These are phyloP conservation scores for Fusarium lyarnte DNA, from an alignment of 2,329 filamentous ascomycete genomes.

Conservation along the genomic window DNA sequence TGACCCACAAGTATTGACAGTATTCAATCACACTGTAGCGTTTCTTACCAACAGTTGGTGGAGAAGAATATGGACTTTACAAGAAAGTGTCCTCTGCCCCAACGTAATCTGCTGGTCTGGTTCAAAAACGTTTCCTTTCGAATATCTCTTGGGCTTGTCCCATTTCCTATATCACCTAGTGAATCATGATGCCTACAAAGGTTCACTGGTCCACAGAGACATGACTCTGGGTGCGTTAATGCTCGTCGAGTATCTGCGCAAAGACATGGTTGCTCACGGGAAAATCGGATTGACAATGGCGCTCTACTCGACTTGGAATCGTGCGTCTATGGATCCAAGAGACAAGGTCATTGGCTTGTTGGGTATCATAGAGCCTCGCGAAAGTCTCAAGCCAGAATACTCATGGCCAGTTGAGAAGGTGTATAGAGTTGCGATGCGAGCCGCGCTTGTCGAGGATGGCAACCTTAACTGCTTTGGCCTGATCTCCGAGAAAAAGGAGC, in stretches of 20 bases:
- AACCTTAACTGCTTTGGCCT: conserved; percentile 4
- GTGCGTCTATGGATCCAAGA: not conserved
- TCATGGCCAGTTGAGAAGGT: conserved; percentile 13
- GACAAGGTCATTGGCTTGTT: conserved; percentile 4
- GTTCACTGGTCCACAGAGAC: not conserved
- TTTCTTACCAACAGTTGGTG: conserved; percentile 1
- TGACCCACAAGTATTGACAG: not conserved
- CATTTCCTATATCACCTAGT: not conserved
- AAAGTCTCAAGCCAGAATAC: not conserved
- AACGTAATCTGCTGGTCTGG: conserved; percentile 10
- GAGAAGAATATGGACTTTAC: conserved; percentile 16
- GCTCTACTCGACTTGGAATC: conserved; percentile 6
- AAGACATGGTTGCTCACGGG: not conserved
- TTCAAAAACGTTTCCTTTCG: not conserved
- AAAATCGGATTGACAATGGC: not conserved
- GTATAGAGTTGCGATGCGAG: conserved; percentile 1
- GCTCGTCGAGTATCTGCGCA: not conserved
- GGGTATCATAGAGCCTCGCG: not conserved
- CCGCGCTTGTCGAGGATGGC: not conserved
- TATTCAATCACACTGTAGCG: not conserved
- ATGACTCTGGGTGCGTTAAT: not conserved
- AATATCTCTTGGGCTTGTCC: not conserved
- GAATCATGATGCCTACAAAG: not conserved
- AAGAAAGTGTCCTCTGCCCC: conserved; percentile 2
- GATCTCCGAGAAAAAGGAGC: not conserved